Evolutionary conservation across 257 asterid genomes (phyloP), one percentile per base, ranked within the genome.

Genomic region (Leonotis leonurus): DNA sequence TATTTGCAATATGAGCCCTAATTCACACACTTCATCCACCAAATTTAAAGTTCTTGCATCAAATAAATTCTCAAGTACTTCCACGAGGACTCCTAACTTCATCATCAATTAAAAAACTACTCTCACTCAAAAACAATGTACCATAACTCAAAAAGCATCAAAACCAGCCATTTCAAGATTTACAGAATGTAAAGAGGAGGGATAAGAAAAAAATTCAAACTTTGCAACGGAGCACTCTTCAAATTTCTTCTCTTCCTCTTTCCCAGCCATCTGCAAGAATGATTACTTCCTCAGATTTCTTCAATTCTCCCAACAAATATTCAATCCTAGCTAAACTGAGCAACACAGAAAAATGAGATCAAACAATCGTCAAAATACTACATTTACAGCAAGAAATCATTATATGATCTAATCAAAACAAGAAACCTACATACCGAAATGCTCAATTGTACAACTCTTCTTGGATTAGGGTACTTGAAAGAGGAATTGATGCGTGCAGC

Each of bases 271-370:
- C 40, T 37, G 54, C 70, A 64, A 64, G 1, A 78, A 39, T 60
- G 76, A 94, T 83, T 79, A 24, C 83, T 5, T n/a, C n/a, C n/a
- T n/a, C 86, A 70, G 79, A 84, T 82, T 9, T 88, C 94, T 55
- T 78, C 79, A 54, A 35, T 8, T 35, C 21, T 39, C 45, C 12
- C 54, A 39, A 67, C 65, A 41, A 20, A 66, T 46, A 10, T 45
- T 14, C 6, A 45, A 46, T 30, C 53, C 14, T 9, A 32, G 16
- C 30, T 27, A 17, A 44, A 10, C 51, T 50, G 35, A 50, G 24
- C 3, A 50, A 11, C 35, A 24, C 33, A 2, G 37, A 11, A n/a
- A n/a, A n/a, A n/a, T n/a, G n/a, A n/a, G n/a, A n/a, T n/a, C n/a
- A n/a, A n/a, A n/a, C n/a, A n/a, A n/a, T n/a, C n/a, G n/a, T n/a